phyloP scores from a whole-genome alignment of 768 basidiomycete species.

The Glaciozyma antarctica region DNA sequence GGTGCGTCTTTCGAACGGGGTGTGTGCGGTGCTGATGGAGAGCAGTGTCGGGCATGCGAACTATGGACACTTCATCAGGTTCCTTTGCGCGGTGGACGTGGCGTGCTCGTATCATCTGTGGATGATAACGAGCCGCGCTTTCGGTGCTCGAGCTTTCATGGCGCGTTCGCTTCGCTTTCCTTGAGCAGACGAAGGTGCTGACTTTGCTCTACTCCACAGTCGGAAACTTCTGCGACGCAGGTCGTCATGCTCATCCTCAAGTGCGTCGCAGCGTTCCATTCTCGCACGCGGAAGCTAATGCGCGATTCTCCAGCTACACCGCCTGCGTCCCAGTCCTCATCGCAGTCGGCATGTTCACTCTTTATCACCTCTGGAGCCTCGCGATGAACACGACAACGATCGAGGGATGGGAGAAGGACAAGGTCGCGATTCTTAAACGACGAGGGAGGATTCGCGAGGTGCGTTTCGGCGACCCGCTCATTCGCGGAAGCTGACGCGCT shows the following conservation, averaged over 20 bases:
- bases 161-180: neutral
- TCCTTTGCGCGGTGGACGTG: constrained; percentile 84
- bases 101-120: constrained; percentile 73
- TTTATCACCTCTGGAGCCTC: constrained; percentile 78
- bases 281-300: too few species aligned
- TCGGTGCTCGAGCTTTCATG: constrained; percentile 12
- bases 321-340: constrained; percentile 75
- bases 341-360: constrained; percentile 77
- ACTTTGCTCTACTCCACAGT: constrained; percentile 43
- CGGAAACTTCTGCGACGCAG: constrained; percentile 58
- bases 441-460: constrained; percentile 78
- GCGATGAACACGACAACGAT: constrained; percentile 83
- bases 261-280: too few species aligned
- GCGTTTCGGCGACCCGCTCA: constrained; percentile 10
- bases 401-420: constrained; percentile 97
- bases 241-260: constrained; percentile 74
- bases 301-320: constrained; percentile 49
- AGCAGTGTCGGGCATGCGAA: constrained; percentile 70
- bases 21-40: neutral
- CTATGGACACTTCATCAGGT: constrained; percentile 67
- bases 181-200: neutral
- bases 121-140: constrained; percentile 55
- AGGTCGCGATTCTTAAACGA: constrained; percentile 70
- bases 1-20: constrained; percentile 37
- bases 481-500: constrained; percentile 11